These are phyloP conservation scores for Neolentinus lepideus DNA, from an alignment of 1,284 basidiomycete genomes.

Conservation along the genomic window DNA sequence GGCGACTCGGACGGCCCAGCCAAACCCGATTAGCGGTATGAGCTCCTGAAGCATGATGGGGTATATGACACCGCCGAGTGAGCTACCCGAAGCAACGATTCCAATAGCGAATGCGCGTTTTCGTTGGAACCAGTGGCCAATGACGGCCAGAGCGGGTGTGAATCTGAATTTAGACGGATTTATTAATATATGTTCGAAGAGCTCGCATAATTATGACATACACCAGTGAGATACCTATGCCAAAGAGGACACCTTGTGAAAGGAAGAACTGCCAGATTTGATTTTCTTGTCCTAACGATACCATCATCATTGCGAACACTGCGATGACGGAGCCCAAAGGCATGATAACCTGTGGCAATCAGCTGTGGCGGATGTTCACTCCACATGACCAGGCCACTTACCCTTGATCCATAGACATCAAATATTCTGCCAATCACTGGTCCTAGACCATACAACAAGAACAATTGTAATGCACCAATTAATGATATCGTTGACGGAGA, in stretches of 20 bases:
- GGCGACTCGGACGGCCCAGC: constrained; percentile 43
- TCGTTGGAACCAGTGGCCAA: constrained; percentile 44
- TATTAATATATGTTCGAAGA: constrained; percentile 1
- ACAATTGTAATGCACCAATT: constrained; percentile 41
- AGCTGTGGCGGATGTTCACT: neutral
- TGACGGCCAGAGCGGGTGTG: constrained; percentile 18
- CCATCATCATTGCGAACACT: constrained; percentile 28
- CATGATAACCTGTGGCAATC: constrained; percentile 19
- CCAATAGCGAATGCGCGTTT: constrained; percentile 49
- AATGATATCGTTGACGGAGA: constrained; percentile 34
- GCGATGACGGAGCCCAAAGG: constrained; percentile 24
- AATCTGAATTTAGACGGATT: constrained; percentile 13
- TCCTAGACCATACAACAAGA: constrained; percentile 28
- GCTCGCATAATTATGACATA: constrained; percentile 13
- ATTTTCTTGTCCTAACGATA: constrained; percentile 26
- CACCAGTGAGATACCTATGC: constrained; percentile 27
- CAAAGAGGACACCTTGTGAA: constrained; percentile 28
- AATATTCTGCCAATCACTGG: constrained; percentile 28
- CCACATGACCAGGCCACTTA: constrained; percentile 4
- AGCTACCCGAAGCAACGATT: constrained; percentile 31
- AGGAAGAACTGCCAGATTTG: constrained; percentile 30
- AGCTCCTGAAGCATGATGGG: constrained; percentile 58
- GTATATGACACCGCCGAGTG: constrained; percentile 56
- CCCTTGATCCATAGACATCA: constrained; percentile 24
- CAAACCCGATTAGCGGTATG: constrained; percentile 49